These are phyloP conservation scores for Cynara cardunculus DNA, from an alignment of 129 eudicot species.

Conservation along the genomic window DNA sequence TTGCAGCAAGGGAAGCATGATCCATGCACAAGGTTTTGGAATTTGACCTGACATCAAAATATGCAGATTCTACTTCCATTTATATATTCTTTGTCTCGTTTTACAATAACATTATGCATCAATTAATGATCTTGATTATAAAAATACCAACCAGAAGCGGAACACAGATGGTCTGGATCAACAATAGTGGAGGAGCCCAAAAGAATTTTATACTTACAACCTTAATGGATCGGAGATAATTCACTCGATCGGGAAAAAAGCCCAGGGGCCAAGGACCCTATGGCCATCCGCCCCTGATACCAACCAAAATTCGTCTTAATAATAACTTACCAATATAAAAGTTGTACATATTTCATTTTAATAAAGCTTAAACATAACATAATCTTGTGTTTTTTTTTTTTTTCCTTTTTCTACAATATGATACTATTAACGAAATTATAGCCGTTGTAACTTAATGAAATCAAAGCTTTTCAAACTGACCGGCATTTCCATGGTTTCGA, in stretches of 20 bases:
- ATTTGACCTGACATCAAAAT: not conserved
- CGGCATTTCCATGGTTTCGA: slow-evolving; percentile 31
- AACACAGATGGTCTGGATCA: no score
- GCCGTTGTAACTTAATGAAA: not conserved
- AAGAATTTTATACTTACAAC: no score
- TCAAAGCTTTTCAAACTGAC: slow-evolving; percentile 48
- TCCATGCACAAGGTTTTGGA: not conserved
- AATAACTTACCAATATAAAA: not conserved
- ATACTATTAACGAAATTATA: slow-evolving; percentile 9
- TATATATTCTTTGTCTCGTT: no score
- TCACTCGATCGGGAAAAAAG: no score
- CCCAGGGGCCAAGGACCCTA: no score
- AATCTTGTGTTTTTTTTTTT: not conserved
- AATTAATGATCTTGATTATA: not conserved
- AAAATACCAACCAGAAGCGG: not conserved
- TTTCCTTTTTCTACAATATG: slow-evolving; percentile 1
- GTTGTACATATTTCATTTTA: slow-evolving; percentile 10
- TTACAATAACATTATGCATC: not conserved
- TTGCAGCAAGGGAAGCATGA: not conserved
- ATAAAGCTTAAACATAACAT: slow-evolving; percentile 22
- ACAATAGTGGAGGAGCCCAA: no score
- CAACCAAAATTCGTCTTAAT: not conserved
- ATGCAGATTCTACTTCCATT: not conserved
- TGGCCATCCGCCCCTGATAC: no score
- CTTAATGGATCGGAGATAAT: no score